Conservation (phyloP, 768 basidiomycete genomes). For the Rubroboletus satanas region DNA sequence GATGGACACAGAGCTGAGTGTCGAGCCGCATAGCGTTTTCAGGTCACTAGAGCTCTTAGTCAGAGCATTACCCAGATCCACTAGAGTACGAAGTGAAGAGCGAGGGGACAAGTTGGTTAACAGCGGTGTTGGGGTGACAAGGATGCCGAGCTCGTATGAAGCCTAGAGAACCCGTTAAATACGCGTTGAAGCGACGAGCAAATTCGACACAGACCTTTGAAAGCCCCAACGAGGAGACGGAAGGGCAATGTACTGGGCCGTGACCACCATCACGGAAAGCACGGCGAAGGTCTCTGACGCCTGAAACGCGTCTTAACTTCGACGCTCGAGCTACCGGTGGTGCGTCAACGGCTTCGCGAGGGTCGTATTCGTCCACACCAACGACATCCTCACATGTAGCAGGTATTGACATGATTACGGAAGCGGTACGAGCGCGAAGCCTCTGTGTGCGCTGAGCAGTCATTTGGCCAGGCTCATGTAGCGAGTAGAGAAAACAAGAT, state of each 20-base stretch:
- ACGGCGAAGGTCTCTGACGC: constrained; percentile 22
- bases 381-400: constrained; percentile 22
- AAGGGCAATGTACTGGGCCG: constrained; percentile 4
- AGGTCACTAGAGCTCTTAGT: constrained; percentile 7
- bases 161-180: constrained; percentile 11
- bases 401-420: constrained; percentile 25
- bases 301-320: constrained; percentile 25
- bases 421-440: constrained; percentile 28
- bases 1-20: constrained; percentile 20
- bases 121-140: constrained; percentile 2
- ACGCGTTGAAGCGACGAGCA: neutral
- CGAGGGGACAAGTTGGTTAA: constrained; percentile 11
- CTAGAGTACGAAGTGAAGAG: constrained; percentile 26
- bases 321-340: neutral
- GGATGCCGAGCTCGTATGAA: constrained; percentile 22
- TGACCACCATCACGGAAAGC: constrained; percentile 19
- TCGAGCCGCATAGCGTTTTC: constrained; percentile 20
- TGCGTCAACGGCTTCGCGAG: neutral
- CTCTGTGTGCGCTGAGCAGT: constrained; percentile 20
- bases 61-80: constrained; percentile 9
- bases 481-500: constrained; percentile 10
- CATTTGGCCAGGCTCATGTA: constrained; percentile 25
- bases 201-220: constrained; percentile 17
- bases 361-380: constrained; percentile 6
- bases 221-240: constrained; percentile 2